Percentiles rank a stretch among this genome's conserved stretches.
Evolutionary conservation across 2,329 filamentous ascomycete genomes (phyloP).

Genomic region (Penicillium sp.): DNA sequence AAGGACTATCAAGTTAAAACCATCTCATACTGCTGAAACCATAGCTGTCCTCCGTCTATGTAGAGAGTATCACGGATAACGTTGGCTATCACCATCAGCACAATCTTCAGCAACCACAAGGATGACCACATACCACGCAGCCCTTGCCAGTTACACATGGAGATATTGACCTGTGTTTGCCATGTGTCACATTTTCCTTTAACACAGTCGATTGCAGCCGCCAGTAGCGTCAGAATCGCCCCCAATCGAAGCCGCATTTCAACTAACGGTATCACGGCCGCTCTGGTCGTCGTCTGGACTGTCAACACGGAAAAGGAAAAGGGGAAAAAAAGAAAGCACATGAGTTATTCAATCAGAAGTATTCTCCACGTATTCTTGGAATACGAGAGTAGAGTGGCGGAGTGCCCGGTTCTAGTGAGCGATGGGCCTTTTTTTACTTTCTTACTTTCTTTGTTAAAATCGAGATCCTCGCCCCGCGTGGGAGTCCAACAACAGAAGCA

Average conservation of each 20-base stretch:
- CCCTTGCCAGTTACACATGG: constrained; percentile 17
- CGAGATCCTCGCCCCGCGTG: constrained; percentile 1
- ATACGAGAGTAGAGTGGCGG: not conserved
- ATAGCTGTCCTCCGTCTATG: constrained; percentile 16
- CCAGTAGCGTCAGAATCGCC: constrained; percentile 1
- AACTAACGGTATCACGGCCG: not conserved
- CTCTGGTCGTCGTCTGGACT: not conserved
- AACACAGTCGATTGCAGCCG: not conserved
- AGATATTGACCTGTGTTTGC: constrained; percentile 11
- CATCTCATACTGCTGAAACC: constrained; percentile 11
- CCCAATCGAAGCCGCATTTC: constrained; percentile 2
- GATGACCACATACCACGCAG: constrained; percentile 7
- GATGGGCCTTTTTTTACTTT: constrained; percentile 6
- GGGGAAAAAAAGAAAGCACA: not conserved
- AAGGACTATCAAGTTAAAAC: not conserved
- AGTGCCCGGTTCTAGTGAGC: not conserved
- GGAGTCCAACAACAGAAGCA: not conserved
- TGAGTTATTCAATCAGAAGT: too few species aligned
- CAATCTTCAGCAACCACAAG: not conserved
- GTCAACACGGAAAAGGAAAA: not conserved
- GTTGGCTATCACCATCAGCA: constrained; percentile 13
- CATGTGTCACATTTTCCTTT: constrained; percentile 3
- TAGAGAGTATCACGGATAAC: constrained; percentile 17
- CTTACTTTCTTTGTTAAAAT: constrained; percentile 8
- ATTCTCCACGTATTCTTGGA: too few species aligned